Conservation (phyloP, 306 rosid species). For the Argentina anserina region DNA sequence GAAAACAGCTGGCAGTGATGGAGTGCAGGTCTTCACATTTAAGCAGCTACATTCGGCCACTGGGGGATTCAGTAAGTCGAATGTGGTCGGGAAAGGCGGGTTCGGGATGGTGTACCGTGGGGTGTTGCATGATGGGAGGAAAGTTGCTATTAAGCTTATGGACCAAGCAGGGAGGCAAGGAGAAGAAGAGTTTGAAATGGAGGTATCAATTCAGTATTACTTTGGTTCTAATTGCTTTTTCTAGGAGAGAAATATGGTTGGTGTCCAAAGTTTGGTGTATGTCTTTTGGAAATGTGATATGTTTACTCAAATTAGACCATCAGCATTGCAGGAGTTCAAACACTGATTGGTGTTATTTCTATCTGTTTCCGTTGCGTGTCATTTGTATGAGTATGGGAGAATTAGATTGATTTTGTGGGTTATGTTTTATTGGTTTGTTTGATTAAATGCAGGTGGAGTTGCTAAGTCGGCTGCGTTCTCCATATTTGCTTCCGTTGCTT, state of each 20-base stretch:
- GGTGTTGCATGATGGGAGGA: slow-evolving; percentile 72
- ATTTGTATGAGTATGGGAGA: background rate
- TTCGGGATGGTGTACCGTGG: slow-evolving; percentile 88
- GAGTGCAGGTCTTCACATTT: slow-evolving; percentile 75
- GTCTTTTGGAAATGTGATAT: background rate
- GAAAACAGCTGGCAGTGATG: slow-evolving; percentile 61
- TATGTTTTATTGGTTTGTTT: slow-evolving; percentile 20
- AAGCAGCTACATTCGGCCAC: slow-evolving; percentile 94
- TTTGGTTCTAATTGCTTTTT: slow-evolving; percentile 5
- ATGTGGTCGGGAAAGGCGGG: slow-evolving; percentile 87
- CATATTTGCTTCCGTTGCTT: slow-evolving; percentile 78
- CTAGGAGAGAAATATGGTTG: background rate
- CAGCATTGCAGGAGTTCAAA: background rate
- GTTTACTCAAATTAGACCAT: background rate
- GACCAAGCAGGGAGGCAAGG: slow-evolving; percentile 91
- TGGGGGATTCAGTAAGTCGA: slow-evolving; percentile 82
- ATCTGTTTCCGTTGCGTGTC: background rate
- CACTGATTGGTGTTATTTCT: background rate
- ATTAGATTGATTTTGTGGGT: slow-evolving; percentile 12
- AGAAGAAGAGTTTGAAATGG: slow-evolving; percentile 82
- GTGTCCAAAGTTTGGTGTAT: background rate
- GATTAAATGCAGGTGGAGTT: slow-evolving; percentile 64
- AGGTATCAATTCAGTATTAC: slow-evolving; percentile 43
- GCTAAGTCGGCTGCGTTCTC: slow-evolving; percentile 72
- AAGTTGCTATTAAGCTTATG: slow-evolving; percentile 88